Base-by-base conservation (phyloP, 164 flowering plant species). In the Litsea cubeba region DNA sequence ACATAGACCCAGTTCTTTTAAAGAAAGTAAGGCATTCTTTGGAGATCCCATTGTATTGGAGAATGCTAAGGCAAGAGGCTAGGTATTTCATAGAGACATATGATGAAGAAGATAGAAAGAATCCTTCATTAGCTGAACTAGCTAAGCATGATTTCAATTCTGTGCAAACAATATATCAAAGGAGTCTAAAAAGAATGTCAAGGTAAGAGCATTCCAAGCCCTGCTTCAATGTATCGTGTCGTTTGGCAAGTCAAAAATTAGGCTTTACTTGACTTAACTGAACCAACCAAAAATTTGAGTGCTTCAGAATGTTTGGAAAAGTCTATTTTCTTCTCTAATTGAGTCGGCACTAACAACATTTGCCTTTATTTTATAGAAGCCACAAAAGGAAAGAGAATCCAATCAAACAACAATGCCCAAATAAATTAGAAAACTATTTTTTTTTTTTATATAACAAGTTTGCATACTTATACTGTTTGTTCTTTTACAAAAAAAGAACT, bases 111-210 rank as follows among this genome's bases (percentile, higher is more conserved):
- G 50, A 71, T 3, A 35, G 71, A 1, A 64, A 35, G 62, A 65
- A 82, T 57, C 74, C 66, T 11, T 10, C 0, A 69, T 22, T 83
- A 49, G 72, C 85, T 71, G 81, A 79, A 18, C 71, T 85, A 50
- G 85, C 86, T 3, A 85, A 83, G 73, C 72, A 83, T 6, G 81
- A 85, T n/a, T 87, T 83, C 79, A 87, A 87, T 62, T 69, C 71
- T 69, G 80, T 81, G 70, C 88, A 87, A 81, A 81, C 85, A 40
- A 35, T 57, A 23, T 80, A 80, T 20, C 88, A 84, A 69, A 75
- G 58, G 5, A 83, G 83, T 66, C 78, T 85, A 4, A 74, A 40
- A 50, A 64, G 76, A 3, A 5, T 51, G 58, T 51, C 58, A 51
- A 51, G 58, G 58, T 51, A 54, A 54, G 58, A 4, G 20, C 17